These are phyloP conservation scores for Penicillium paradoxum DNA, from an alignment of 495 filamentous ascomycete genomes.

Conservation along the genomic window DNA sequence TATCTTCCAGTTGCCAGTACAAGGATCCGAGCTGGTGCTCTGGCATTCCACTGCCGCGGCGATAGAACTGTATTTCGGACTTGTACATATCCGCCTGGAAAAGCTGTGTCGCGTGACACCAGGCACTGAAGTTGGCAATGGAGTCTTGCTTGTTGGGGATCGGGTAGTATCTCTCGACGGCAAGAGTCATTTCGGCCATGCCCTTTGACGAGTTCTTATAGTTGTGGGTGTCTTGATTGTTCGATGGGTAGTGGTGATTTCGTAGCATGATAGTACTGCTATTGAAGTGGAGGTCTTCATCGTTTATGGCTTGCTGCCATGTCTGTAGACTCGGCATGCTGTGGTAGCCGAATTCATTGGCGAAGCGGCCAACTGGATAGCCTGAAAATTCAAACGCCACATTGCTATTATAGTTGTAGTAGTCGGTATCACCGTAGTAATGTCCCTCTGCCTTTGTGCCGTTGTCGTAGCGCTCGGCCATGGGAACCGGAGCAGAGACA, in stretches of 20 bases:
- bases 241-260: constrained; percentile 61
- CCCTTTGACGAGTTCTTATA: constrained; percentile 38
- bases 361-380: constrained; percentile 61
- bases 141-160: constrained; percentile 52
- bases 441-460: constrained; percentile 38
- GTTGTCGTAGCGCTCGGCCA: constrained; percentile 59
- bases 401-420: constrained; percentile 60
- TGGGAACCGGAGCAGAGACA: constrained; percentile 51
- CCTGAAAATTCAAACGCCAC: constrained; percentile 51
- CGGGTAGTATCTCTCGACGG: constrained; percentile 57
- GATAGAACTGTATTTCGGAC: constrained; percentile 61
- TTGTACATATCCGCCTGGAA: constrained; percentile 67
- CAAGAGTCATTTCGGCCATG: constrained; percentile 61
- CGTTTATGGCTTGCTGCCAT: constrained; percentile 52
- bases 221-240: constrained; percentile 37
- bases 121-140: constrained; percentile 62
- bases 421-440: constrained; percentile 65
- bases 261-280: constrained; percentile 54
- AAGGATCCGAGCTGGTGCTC: constrained; percentile 58
- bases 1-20: constrained; percentile 69
- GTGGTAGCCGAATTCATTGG: constrained; percentile 64
- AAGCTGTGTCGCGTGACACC: constrained; percentile 62
- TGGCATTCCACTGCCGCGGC: constrained; percentile 54
- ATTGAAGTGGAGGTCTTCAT: constrained; percentile 55
- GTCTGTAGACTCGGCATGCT: constrained; percentile 61